A percentile compares a stretch with the other conserved stretches of the same genome.
Evolutionary conservation across 2,329 filamentous ascomycete genomes (phyloP).

Genomic region (Beauveria scarabaeidicola): DNA sequence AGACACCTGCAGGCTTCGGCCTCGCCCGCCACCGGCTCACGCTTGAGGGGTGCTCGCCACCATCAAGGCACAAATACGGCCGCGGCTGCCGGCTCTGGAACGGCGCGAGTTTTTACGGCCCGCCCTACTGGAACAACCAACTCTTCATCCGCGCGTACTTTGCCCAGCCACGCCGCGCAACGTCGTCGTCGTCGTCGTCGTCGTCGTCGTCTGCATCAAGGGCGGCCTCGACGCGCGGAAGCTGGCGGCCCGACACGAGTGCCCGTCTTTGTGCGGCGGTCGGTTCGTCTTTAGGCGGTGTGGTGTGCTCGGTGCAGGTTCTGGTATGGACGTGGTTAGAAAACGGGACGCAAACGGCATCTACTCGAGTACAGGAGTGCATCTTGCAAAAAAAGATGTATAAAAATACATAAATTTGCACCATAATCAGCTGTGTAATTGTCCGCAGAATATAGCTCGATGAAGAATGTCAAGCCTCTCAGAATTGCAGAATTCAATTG

Average conservation of each 20-base stretch:
- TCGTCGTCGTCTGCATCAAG: conserved; percentile 55
- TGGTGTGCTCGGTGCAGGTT: background rate
- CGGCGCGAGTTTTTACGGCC: conserved; percentile 57
- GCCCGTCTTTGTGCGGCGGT: conserved; percentile 44
- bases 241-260: conserved; percentile 38
- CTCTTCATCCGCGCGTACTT: conserved; percentile 55
- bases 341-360: too few species aligned
- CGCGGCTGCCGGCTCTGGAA: conserved; percentile 49
- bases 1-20: conserved; percentile 21
- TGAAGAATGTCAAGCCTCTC: conserved; percentile 26
- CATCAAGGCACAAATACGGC: too few species aligned
- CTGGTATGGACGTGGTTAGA: background rate
- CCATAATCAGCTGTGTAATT: conserved; percentile 11
- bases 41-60: conserved; percentile 43
- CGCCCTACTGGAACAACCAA: conserved; percentile 47
- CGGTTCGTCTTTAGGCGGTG: conserved; percentile 26
- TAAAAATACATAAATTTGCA: background rate
- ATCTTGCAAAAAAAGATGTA: background rate
- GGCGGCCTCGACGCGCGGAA: conserved; percentile 35
- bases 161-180: conserved; percentile 47
- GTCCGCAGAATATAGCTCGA: conserved; percentile 17
- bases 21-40: conserved; percentile 16
- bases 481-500: conserved; percentile 43
- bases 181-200: conserved; percentile 51
- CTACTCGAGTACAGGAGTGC: too few species aligned